Base-by-base conservation (phyloP, 345 rosid species). In the Pelargonium nanum region DNA sequence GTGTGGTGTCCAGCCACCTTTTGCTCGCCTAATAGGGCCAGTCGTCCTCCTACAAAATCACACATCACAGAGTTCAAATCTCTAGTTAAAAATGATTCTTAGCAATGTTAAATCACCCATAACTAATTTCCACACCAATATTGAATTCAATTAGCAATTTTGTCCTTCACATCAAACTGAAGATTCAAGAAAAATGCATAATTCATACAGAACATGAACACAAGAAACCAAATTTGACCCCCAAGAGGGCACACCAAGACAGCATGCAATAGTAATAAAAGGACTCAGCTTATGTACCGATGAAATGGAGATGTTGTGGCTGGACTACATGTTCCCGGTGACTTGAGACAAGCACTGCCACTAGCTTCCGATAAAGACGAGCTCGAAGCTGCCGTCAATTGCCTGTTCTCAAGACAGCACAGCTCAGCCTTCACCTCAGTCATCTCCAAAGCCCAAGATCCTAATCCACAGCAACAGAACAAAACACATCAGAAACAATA, bases 1-100 rank as follows among this genome's bases (percentile, higher is more conserved):
- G 77, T 81, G 83, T 0, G 79, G 86, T 62, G 97, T 88, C 96
- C 95, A 89, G 44, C 97, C 97, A n/a, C 97, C 95, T 78, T 83
- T 89, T 1, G 95, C 87, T 58, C 91, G 79, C 74, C 97, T 77
- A 24, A 84, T 83, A 61, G 94, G 97, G 15, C 97, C 97, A 22
- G 79, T 84, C 19, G 83, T 86, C 74, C 97, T 84, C 86, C 97
- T 89, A 67, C 73, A 78, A 78, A 70, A 56, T 20, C 57, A 44
- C 60, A 57, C 62, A 30, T 44, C 63, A 45, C 61, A 70, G 53
- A 67, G 21, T 53, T 53, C 50, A 45, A 48, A 34, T 51, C 61
- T 70, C 62, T 19, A 34, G 26, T 59, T 22, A 7, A 50, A 53
- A 48, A 53, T 58, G 59, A 68, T 68, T 10, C 0, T 21, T 9